A percentile compares a stretch with the other conserved stretches of the same genome.
These are phyloP conservation scores for Penicillium paradoxum DNA, from an alignment of 495 filamentous ascomycete species.

Conservation along the genomic window DNA sequence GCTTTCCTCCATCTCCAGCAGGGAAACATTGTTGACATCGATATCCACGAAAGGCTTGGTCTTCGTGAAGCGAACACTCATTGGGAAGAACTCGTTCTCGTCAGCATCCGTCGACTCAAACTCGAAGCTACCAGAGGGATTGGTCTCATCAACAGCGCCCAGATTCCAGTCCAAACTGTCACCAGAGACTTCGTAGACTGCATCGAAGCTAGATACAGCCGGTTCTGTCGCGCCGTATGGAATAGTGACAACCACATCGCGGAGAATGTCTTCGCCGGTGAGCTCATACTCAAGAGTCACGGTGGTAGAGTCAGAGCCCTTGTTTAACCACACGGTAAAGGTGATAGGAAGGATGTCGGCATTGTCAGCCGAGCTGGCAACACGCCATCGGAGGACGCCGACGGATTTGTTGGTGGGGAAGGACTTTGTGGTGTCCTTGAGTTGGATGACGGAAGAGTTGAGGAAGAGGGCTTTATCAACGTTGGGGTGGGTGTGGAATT, in stretches of 20 bases:
- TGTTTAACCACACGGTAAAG: slow-evolving; percentile 95
- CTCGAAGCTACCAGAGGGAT: slow-evolving; percentile 80
- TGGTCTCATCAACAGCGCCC: slow-evolving; percentile 73
- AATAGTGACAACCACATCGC: slow-evolving; percentile 81
- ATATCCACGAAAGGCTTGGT: slow-evolving; percentile 81
- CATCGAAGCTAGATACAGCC: slow-evolving; percentile 85
- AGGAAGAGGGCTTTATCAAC: slow-evolving; percentile 84
- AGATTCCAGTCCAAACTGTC: slow-evolving; percentile 93
- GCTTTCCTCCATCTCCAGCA: slow-evolving; percentile 74
- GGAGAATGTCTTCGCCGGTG: slow-evolving; percentile 66
- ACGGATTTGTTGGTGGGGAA: slow-evolving; percentile 91
- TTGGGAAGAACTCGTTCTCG: slow-evolving; percentile 94
- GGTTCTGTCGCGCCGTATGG: slow-evolving; percentile 81
- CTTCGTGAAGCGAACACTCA: slow-evolving; percentile 87
- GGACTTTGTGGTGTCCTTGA: slow-evolving; percentile 74
- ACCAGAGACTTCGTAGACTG: slow-evolving; percentile 87
- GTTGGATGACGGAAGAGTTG: slow-evolving; percentile 71
- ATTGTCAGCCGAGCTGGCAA: slow-evolving; percentile 67
- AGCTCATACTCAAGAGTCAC: slow-evolving; percentile 94
- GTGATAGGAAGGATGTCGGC: slow-evolving; percentile 74
- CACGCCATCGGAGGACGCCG: slow-evolving; percentile 84
- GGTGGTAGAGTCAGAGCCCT: slow-evolving; percentile 71
- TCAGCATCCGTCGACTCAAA: slow-evolving; percentile 80
- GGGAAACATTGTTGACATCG: slow-evolving; percentile 68
- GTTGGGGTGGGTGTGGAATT: slow-evolving; percentile 91